These are phyloP conservation scores for Cyclotella sp. DNA, from an alignment of 108 stramenopile genomes.

Conservation along the genomic window DNA sequence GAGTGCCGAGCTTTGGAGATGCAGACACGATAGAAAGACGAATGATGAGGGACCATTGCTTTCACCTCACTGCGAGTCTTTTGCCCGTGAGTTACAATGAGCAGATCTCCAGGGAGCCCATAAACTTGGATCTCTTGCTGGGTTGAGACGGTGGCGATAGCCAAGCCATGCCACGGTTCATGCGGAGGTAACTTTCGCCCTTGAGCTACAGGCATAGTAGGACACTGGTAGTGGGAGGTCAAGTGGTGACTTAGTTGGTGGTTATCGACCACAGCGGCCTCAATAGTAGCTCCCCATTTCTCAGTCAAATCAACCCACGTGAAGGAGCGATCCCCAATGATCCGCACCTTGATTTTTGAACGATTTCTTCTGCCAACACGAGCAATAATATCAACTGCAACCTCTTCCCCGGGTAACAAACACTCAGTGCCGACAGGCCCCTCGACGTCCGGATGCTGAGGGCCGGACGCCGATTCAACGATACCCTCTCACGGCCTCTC, in stretches of 20 bases:
- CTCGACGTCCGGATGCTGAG: background rate
- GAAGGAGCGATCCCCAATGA: conserved; percentile 1
- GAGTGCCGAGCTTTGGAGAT: conserved; percentile 7
- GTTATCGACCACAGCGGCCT: background rate
- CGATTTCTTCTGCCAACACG: conserved; percentile 12
- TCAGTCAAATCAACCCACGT: background rate
- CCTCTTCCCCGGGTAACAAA: background rate
- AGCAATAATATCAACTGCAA: background rate
- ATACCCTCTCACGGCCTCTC: background rate
- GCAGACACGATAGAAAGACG: no score
- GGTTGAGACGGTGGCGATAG: background rate
- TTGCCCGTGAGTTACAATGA: background rate
- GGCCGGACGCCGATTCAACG: background rate
- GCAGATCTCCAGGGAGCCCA: background rate
- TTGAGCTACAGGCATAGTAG: background rate
- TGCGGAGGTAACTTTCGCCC: background rate
- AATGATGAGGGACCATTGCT: no score
- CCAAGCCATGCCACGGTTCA: background rate
- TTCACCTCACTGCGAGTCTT: no score
- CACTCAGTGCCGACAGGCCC: conserved; percentile 3
- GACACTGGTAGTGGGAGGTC: background rate
- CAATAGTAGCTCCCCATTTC: background rate
- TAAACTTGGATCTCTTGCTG: background rate
- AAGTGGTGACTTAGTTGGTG: background rate
- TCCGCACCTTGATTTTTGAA: background rate